Base-by-base conservation (phyloP, 169 alveolate species). In the Theileria annulata region DNA sequence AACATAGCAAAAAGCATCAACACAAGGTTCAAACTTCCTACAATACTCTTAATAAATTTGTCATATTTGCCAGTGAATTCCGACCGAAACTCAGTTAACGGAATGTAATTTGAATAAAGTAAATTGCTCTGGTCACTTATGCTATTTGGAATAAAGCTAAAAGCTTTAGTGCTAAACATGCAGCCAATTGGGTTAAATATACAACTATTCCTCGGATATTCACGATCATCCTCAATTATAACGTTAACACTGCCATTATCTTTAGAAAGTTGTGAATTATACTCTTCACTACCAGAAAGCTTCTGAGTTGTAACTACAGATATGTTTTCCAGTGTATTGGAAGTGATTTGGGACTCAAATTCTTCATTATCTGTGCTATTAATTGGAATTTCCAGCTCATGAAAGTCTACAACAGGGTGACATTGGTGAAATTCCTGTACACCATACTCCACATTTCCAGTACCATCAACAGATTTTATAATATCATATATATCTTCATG, bases 1-100 rank as follows among this genome's bases (percentile, higher is more conserved):
- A 68, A 64, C 68, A 82, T 33, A 3, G 89, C 64, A 8, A 82
- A 4, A 8, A 82, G 58, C 89, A 82, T 82, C 28, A 49, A 6
- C 12, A 51, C 78, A 28, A 82, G 74, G 42, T 63, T 21, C 12
- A 82, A 42, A 33, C 28, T 21, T 25, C 80, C 77, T 21, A 67
- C 60, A 23, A 82, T 28, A 2, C 74, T 70, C 15, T 74, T 72
- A 51, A 75, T 54, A 37, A 84, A 82, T 47, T 30, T 64, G 12
- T 58, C 77, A 13, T 37, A 56, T 58, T 23, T 35, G 12, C 48
- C 25, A 42, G 27, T n/a, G 30, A 74, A 30, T 21, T 23, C 31
- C 70, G 28, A 3, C 1, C 13, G 84, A 30, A 25, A 31, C 12
- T 69, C 56, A 12, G 8, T 21, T 25, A 23, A 31, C 8, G 79